phyloP scores from a whole-genome alignment of 192 early-diverging fungal genomes.

The Dissophora globulifera region DNA sequence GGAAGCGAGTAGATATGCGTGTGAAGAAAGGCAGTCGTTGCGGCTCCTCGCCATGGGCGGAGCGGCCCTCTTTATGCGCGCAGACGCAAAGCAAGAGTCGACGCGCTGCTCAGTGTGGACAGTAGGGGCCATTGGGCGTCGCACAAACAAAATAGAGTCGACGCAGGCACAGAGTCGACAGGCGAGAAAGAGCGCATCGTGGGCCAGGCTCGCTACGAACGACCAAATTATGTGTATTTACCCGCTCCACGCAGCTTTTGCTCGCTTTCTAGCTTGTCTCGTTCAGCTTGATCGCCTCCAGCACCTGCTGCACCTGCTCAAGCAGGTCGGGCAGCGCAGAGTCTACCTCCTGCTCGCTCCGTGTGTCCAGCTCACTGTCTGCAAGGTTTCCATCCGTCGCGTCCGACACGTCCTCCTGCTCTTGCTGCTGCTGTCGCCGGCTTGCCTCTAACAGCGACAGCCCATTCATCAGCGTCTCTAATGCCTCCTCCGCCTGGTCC shows the following conservation, averaged over 20 bases:
- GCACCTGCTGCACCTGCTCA: constrained; percentile 43
- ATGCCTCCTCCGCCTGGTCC: constrained; percentile 32
- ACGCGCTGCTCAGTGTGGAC: too few species aligned
- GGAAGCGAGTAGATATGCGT: background rate
- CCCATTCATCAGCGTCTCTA: constrained; percentile 45
- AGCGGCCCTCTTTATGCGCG: too few species aligned
- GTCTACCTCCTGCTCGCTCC: constrained; percentile 32
- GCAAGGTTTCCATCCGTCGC: constrained; percentile 44
- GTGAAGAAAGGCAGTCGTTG: background rate
- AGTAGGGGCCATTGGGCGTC: too few species aligned
- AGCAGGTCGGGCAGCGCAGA: constrained; percentile 38
- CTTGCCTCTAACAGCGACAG: constrained; percentile 38
- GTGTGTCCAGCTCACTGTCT: constrained; percentile 30
- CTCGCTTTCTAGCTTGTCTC: constrained; percentile 18
- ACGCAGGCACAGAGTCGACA: too few species aligned
- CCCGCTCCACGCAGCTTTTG: too few species aligned
- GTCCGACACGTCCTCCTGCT: constrained; percentile 22
- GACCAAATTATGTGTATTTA: too few species aligned
- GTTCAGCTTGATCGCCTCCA: constrained; percentile 45
- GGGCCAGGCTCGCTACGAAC: background rate
- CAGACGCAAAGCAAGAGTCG: too few species aligned
- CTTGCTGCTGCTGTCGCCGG: constrained; percentile 20
- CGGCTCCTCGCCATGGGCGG: too few species aligned
- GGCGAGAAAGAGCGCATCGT: too few species aligned
- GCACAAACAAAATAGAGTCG: too few species aligned